These are phyloP conservation scores for Leccinum pachyderme DNA, from an alignment of 1,284 basidiomycete species.

Conservation along the genomic window DNA sequence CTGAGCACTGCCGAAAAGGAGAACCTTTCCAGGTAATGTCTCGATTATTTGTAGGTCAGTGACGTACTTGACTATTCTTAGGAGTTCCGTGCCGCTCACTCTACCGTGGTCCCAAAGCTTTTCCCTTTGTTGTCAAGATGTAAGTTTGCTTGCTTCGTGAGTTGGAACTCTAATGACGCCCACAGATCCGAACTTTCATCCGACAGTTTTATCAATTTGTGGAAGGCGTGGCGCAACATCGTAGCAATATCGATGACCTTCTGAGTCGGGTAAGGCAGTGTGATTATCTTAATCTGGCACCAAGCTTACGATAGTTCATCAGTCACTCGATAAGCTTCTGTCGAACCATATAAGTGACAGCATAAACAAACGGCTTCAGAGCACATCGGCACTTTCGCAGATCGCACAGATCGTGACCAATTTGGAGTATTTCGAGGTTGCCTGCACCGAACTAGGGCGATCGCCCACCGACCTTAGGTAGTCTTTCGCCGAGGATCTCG, in stretches of 20 bases:
- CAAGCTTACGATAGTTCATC: conserved; percentile 8
- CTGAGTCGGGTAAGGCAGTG: conserved; percentile 73
- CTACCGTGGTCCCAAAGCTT: conserved; percentile 97
- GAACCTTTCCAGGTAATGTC: conserved; percentile 58
- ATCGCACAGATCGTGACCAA: conserved; percentile 95
- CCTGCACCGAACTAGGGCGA: conserved; percentile 85
- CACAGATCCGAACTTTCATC: conserved; percentile 85
- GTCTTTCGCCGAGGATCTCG: conserved; percentile 6
- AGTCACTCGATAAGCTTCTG: conserved; percentile 89
- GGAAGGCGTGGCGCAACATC: conserved; percentile 90
- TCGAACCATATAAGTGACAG: conserved; percentile 79
- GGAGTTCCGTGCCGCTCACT: conserved; percentile 68
- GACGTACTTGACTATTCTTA: conserved; percentile 32
- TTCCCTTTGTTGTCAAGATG: conserved; percentile 92
- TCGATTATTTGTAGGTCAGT: neutral
- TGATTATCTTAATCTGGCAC: neutral
- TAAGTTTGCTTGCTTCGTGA: conserved; percentile 33
- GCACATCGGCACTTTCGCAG: conserved; percentile 85
- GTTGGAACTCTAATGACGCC: neutral
- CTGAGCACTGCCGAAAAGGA: conserved; percentile 68
- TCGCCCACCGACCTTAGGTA: conserved; percentile 82
- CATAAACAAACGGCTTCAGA: conserved; percentile 70
- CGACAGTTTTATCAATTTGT: conserved; percentile 97
- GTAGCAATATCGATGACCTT: conserved; percentile 90
- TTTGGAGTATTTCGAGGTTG: conserved; percentile 87